Evolutionary conservation across 352 stramenopile genomes (phyloP).

Genomic region (Phytophthora litchii): DNA sequence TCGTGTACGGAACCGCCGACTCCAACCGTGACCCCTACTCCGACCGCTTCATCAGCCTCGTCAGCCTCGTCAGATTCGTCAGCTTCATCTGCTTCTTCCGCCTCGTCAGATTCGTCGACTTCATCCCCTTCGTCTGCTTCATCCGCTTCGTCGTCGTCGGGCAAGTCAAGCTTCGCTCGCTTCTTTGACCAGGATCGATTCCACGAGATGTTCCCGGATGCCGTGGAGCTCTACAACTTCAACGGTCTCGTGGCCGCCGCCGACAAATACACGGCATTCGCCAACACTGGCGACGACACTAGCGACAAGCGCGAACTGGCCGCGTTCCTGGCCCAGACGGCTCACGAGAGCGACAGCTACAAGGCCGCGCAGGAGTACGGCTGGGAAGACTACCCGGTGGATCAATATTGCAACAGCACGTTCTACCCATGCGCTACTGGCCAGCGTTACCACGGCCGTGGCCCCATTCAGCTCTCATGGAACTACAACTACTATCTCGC

Average conservation of each 20-base stretch:
- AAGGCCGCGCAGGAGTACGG: conserved; percentile 50
- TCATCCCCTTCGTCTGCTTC: conserved; percentile 2
- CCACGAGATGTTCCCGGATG: conserved; percentile 41
- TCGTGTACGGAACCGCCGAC: conserved; percentile 14
- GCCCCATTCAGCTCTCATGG: conserved; percentile 56
- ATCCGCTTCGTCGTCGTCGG: background rate
- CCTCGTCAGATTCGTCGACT: background rate
- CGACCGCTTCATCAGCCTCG: background rate
- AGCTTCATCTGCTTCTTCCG: background rate
- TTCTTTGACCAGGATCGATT: conserved; percentile 50
- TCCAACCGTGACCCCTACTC: conserved; percentile 6
- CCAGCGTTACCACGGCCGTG: conserved; percentile 52
- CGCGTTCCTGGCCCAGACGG: conserved; percentile 50
- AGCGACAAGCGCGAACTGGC: conserved; percentile 53
- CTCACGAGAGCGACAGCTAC: conserved; percentile 52
- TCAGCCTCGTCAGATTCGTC: background rate
- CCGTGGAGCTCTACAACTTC: conserved; percentile 51
- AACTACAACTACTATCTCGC: conserved; percentile 62
- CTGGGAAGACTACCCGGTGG: conserved; percentile 36
- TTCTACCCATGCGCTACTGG: conserved; percentile 37
- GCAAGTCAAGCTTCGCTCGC: conserved; percentile 28
- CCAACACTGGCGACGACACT: conserved; percentile 45
- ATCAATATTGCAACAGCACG: conserved; percentile 52
- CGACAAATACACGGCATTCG: conserved; percentile 49
- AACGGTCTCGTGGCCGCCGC: conserved; percentile 42